These are phyloP conservation scores for Casaregolazyma suthepensis DNA, from an alignment of 1,139 yeast species.

Conservation along the genomic window DNA sequence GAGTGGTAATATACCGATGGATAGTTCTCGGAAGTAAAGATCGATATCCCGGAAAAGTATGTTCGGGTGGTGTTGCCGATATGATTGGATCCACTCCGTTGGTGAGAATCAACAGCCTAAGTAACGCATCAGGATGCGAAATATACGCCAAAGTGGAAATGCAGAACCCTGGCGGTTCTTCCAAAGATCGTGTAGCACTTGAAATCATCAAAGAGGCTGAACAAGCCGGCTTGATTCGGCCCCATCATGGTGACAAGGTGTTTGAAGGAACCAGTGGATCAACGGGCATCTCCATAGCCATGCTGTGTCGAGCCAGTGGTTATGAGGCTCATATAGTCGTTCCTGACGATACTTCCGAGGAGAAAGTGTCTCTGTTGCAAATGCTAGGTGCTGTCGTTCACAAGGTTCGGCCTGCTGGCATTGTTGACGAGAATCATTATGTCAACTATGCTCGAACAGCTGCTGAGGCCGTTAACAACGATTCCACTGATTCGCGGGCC, in stretches of 20 bases:
- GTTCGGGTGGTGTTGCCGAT: conserved; percentile 42
- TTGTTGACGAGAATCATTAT: conserved; percentile 88
- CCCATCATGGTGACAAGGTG: conserved; percentile 56
- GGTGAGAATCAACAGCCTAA: conserved; percentile 70
- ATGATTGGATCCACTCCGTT: conserved; percentile 89
- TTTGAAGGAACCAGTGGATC: conserved; percentile 97
- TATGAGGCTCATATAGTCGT: conserved; percentile 84
- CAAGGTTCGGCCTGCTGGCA: conserved; percentile 89
- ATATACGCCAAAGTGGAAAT: conserved; percentile 84
- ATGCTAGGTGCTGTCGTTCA: conserved; percentile 82
- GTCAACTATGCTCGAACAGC: conserved; percentile 78
- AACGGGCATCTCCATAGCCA: conserved; percentile 90
- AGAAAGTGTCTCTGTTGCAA: conserved; percentile 64
- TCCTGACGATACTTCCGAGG: conserved; percentile 91
- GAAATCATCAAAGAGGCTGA: conserved; percentile 74
- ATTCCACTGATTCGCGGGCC: conserved; percentile 39
- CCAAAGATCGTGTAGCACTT: conserved; percentile 90
- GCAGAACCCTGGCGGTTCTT: conserved; percentile 90
- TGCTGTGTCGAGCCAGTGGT: conserved; percentile 81
- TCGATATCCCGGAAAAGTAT: conserved; percentile 2
- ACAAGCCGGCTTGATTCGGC: conserved; percentile 47
- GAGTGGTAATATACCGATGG: not conserved
- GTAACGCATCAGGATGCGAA: conserved; percentile 69
- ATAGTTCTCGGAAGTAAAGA: not conserved
- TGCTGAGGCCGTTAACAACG: conserved; percentile 49